Percentiles rank a stretch among this genome's conserved stretches.
Evolutionary conservation across 164 flowering plant genomes (phyloP).

Genomic region (Kingdonia uniflora): DNA sequence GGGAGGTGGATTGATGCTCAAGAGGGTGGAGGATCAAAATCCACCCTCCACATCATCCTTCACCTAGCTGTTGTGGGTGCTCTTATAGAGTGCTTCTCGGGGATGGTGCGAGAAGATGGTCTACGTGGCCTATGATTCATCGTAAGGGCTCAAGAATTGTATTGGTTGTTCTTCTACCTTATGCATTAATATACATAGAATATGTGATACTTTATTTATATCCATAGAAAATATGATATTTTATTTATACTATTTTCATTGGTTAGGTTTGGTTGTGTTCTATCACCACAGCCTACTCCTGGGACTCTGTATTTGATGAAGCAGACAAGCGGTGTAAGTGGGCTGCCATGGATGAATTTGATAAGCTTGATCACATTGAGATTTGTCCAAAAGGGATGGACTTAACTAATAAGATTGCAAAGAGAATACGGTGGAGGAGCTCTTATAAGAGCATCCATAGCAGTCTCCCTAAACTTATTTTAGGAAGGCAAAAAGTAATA

Average conservation of each 20-base stretch:
- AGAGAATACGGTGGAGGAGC: slow-evolving; percentile 96
- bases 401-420: slow-evolving; percentile 59
- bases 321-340: slow-evolving; percentile 80
- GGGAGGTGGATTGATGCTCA: too few relatives aligned
- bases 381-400: slow-evolving; percentile 89
- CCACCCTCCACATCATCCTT: too few relatives aligned
- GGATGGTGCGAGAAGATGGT: slow-evolving; percentile 99
- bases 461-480: too few relatives aligned
- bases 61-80: too few relatives aligned
- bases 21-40: too few relatives aligned
- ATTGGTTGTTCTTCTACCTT: background rate
- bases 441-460: too few relatives aligned
- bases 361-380: slow-evolving; percentile 64
- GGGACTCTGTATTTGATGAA: slow-evolving; percentile 62
- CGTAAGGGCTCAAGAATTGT: slow-evolving; percentile 31
- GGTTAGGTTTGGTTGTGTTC: slow-evolving; percentile 74
- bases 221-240: too few relatives aligned
- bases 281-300: slow-evolving; percentile 87
- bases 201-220: too few relatives aligned
- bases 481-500: too few relatives aligned
- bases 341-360: slow-evolving; percentile 61
- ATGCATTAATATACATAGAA: too few relatives aligned
- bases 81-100: slow-evolving; percentile 61
- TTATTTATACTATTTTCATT: too few relatives aligned
- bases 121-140: slow-evolving; percentile 71